Base-by-base conservation (phyloP, 805 yeast genomes). In the Ogataea populi-albae region DNA sequence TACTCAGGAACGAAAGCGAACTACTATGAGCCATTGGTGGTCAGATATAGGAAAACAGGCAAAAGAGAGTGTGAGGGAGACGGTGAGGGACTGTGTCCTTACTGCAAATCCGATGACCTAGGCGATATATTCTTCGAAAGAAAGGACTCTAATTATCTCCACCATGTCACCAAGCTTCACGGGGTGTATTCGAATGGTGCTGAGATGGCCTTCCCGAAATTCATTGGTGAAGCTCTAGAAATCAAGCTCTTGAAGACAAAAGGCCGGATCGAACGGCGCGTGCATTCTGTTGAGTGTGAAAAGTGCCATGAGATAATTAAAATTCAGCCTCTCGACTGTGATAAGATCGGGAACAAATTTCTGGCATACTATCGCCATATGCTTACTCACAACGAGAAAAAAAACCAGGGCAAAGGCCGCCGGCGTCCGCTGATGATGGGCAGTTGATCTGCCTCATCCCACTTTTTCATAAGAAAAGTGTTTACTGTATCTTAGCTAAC, bases 101-200 rank as follows among this genome's bases (percentile, higher is more conserved):
- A 56, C 33, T 58, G 63, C 40, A 36, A 37, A n/a, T 34, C 42
- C 6, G 32, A 25, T 12, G 35, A 37, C 25, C 23, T 37, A 10
- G 41, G 45, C 26, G 43, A 36, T 18, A 39, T 46, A 4, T 59
- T 56, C 35, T 46, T 43, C 32, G 54, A 52, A 30, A 34, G 49
- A 38, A 46, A 46, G 29, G 52, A 50, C 15, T 50, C 57, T 4
- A 44, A 45, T 18, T 60, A 60, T 29, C 45, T 54, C n/a, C 62
- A 58, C 24, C 65, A 60, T 36, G 51, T 60, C 22, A 48, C 59
- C 5, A 55, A 50, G 28, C 51, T 52, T 14, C 65, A 60, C 30
- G 63, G 63, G 3, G 57, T 59, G 6, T 56, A 53, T 42, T 47
- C 55, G 4, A 49, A 49, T n/a, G 64, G 64, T 8, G 37, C 41